phyloP scores from a whole-genome alignment of 768 basidiomycete species.

The Mycena albidolilacea region DNA sequence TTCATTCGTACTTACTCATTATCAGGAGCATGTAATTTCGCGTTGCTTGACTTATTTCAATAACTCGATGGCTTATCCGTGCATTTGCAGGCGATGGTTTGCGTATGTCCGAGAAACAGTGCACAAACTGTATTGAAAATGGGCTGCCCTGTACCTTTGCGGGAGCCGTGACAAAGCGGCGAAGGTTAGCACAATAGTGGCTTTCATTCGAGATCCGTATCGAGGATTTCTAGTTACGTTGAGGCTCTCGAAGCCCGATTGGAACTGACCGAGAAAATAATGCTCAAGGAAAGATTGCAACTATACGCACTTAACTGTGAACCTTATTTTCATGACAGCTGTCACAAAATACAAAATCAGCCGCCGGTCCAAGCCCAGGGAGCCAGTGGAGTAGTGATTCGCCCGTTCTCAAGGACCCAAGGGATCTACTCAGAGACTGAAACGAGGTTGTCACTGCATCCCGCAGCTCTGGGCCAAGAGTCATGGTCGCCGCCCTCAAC shows the following conservation, averaged over 20 bases:
- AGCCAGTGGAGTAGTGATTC: slow-evolving; percentile 8
- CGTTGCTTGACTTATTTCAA: background rate
- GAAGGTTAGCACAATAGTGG: background rate
- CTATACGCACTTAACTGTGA: background rate
- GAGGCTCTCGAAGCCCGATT: slow-evolving; percentile 9
- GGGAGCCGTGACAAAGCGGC: background rate
- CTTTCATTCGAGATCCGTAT: background rate
- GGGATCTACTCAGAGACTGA: background rate
- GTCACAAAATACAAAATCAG: background rate
- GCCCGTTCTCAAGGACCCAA: background rate
- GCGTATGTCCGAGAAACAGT: slow-evolving; percentile 17
- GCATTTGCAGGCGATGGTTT: slow-evolving; percentile 8
- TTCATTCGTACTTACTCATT: background rate
- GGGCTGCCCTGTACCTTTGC: slow-evolving; percentile 5
- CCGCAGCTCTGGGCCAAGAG: background rate
- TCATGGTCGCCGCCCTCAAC: background rate
- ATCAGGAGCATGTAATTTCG: background rate
- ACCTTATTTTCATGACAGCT: background rate
- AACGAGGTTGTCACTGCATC: background rate
- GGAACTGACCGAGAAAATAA: background rate
- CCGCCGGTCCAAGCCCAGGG: background rate
- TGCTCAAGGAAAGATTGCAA: slow-evolving; percentile 4
- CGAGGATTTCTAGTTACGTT: background rate
- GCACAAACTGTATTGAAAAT: slow-evolving; percentile 6
- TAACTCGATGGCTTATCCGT: background rate